These are phyloP conservation scores for Leccinum cinnamomeum DNA, from an alignment of 1,284 basidiomycete genomes.

Conservation along the genomic window DNA sequence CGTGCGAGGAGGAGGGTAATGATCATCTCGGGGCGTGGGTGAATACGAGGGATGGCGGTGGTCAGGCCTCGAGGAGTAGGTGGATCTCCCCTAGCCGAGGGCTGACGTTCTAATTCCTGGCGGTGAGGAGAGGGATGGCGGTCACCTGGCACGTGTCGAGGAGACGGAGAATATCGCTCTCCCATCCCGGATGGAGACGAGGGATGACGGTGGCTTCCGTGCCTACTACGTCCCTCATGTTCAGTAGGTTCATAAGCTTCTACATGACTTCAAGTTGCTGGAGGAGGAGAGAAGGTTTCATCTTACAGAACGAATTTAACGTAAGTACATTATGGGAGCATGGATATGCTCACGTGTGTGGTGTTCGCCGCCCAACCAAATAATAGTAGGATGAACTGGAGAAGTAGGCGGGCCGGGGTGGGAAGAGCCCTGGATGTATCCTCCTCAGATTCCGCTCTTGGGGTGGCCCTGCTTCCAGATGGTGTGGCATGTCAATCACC, in stretches of 20 bases:
- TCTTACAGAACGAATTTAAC: no score
- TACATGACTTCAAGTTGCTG: no score
- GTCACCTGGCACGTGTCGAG: not conserved
- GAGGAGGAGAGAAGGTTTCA: no score
- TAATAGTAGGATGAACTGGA: no score
- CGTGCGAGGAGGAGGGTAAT: conserved; percentile 7
- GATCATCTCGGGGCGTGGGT: conserved; percentile 7
- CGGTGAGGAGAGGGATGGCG: not conserved
- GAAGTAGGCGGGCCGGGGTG: no score
- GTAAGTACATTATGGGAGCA: no score
- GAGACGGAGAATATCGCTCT: not conserved
- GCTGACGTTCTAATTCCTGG: not conserved
- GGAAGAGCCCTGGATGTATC: no score
- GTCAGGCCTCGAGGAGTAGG: conserved; percentile 3
- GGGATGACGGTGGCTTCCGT: not conserved
- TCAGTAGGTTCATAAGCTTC: not conserved
- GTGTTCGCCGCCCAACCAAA: no score
- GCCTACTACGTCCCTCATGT: not conserved
- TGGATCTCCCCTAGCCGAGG: not conserved
- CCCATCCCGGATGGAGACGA: not conserved
- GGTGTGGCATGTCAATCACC: no score
- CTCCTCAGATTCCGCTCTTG: no score
- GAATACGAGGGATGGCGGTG: conserved; percentile 21
- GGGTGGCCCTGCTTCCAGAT: no score
- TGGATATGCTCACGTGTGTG: no score